Evolutionary conservation across 176 grass and related monocot species (phyloP).

Genomic region (Pontederia crassipes): DNA sequence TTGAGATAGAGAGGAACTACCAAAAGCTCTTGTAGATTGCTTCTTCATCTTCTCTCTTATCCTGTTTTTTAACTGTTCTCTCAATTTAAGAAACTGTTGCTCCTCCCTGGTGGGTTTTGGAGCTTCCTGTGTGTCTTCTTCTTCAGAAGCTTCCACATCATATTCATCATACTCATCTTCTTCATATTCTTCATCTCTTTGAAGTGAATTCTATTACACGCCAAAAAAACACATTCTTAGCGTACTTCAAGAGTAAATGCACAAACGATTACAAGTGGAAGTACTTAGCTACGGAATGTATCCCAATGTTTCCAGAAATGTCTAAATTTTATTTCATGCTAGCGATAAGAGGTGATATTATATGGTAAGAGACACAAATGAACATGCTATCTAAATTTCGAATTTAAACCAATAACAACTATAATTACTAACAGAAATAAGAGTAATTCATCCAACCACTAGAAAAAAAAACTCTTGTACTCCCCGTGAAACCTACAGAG

Average conservation of each 20-base stretch:
- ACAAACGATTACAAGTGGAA: background rate
- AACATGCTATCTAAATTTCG: too few species aligned
- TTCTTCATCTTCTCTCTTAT: slow-evolving; percentile 4
- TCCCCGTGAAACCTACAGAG: too few species aligned
- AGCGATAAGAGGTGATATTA: too few species aligned
- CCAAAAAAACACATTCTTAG: background rate
- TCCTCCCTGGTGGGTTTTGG: slow-evolving; percentile 10
- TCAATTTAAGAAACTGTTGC: slow-evolving; percentile 10
- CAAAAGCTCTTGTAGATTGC: background rate
- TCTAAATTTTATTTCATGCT: too few species aligned
- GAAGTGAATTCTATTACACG: background rate
- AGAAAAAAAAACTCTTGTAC: too few species aligned
- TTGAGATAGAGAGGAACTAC: background rate
- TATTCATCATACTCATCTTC: slow-evolving; percentile 16
- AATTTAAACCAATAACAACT: too few species aligned
- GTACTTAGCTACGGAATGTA: too few species aligned
- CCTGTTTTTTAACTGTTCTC: slow-evolving; percentile 4
- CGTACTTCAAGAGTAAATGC: background rate
- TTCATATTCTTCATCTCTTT: slow-evolving; percentile 5
- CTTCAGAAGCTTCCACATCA: slow-evolving; percentile 12
- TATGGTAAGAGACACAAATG: too few species aligned
- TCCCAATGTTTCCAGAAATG: too few species aligned
- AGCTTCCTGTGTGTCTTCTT: background rate
- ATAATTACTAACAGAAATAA: too few species aligned
- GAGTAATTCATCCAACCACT: too few species aligned